Evolutionary conservation across 768 basidiomycete genomes (phyloP), one percentile per base, ranked within the genome.

Genomic region (Russula olivacea): DNA sequence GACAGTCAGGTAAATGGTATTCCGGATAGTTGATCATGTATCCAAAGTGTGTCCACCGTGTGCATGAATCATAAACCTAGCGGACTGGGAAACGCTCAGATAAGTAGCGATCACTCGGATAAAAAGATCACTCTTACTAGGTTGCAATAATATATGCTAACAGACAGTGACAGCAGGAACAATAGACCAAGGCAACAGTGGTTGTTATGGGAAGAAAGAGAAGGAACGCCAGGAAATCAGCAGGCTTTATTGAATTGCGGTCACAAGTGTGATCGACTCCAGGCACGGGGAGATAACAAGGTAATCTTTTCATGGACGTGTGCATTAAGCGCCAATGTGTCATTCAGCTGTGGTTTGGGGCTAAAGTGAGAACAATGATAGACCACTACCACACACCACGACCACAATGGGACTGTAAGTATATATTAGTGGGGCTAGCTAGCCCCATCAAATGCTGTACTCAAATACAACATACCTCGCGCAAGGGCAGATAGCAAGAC

Each of bases 311-410:
- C 7, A 38, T 21, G 41, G 30, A 9, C n/a, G 21, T 25, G 45
- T 30, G 2, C 38, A 6, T 1, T 40, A 17, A n/a, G 41, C 50
- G 43, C 23, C n/a, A 25, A 30, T 55, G 63, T 60, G 63, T 59
- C 58, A 19, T 32, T 53, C 9, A 40, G 32, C 2, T 49, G 55
- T 62, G 55, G 50, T 19, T n/a, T 40, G 62, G 62, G 12, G 6
- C 53, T 41, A 41, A 59, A 55, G 63, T 50, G 36, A 64, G 63
- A 64, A 64, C 63, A 64, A 64, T 56, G n/a, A 38, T 14, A 21
- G 23, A 21, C 48, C 2, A 34, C 58, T 19, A 41, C 63, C 23
- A 60, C 48, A 55, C 14, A 45, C 48, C 36, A 25, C 45, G 62
- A 28, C 51, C 58, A 63, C 62, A 63, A 15, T 41, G 30, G 21